Conservation (phyloP, 768 basidiomycete genomes). For the Leccinum longicurvipes region DNA sequence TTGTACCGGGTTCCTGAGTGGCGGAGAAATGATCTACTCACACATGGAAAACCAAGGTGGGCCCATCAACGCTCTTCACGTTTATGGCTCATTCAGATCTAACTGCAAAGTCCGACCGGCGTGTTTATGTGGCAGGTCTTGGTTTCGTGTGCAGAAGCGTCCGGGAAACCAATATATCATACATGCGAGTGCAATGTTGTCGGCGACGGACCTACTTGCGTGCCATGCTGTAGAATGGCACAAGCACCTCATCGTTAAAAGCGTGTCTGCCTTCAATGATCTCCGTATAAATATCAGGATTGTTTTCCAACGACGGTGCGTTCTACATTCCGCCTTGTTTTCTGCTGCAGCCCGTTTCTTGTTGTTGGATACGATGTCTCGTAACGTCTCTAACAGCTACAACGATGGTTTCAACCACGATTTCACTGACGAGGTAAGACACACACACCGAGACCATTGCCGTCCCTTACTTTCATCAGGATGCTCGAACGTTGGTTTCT, state of each 20-base stretch:
- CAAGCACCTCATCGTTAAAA: not conserved
- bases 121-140: constrained; percentile 9
- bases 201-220: constrained; percentile 8
- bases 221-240: constrained; percentile 24
- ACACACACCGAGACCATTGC: not conserved
- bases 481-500: constrained; percentile 22
- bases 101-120: not conserved
- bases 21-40: constrained; percentile 1
- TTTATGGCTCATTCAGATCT: not conserved
- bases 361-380: constrained; percentile 18
- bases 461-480: constrained; percentile 17
- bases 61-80: not conserved
- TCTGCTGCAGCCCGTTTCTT: not conserved
- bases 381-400: constrained; percentile 7
- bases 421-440: constrained; percentile 29
- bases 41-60: not conserved
- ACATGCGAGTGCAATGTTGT: constrained; percentile 7
- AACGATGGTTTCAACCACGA: constrained; percentile 28
- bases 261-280: not conserved
- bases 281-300: not conserved
- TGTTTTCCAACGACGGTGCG: constrained; percentile 1
- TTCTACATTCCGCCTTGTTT: not conserved
- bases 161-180: constrained; percentile 11
- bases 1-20: not conserved
- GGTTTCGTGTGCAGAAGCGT: not conserved